Evolutionary conservation across 768 basidiomycete species (phyloP).

Genomic region (Gloeopeniophorella convolvens): DNA sequence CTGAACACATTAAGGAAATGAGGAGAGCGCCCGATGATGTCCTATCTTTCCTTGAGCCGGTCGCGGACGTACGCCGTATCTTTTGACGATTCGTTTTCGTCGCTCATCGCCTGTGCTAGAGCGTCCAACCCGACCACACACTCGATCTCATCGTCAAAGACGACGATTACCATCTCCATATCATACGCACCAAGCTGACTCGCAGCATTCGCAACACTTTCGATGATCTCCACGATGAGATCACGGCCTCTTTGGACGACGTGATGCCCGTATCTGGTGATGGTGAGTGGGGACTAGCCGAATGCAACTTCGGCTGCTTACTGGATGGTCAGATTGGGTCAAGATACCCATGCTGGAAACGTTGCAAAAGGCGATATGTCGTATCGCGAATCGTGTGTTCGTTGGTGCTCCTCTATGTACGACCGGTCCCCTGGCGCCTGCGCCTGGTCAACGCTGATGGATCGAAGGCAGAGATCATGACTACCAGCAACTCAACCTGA

Average conservation of each 20-base stretch:
- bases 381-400: constrained; percentile 30
- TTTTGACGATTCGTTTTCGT: neutral
- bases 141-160: constrained; percentile 24
- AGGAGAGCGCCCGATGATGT: constrained; percentile 42
- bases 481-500: constrained; percentile 27
- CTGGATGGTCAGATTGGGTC: constrained; percentile 24
- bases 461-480: constrained; percentile 27
- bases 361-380: constrained; percentile 25
- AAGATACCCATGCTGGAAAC: constrained; percentile 20
- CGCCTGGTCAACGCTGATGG: neutral
- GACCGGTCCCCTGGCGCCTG: neutral
- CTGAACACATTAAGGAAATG: constrained; percentile 42
- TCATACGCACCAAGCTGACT: constrained; percentile 26
- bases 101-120: constrained; percentile 18
- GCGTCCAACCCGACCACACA: constrained; percentile 32
- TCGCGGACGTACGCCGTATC: constrained; percentile 34
- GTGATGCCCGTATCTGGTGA: constrained; percentile 26
- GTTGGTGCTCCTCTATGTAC: constrained; percentile 31
- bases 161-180: constrained; percentile 22
- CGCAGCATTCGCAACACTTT: constrained; percentile 23
- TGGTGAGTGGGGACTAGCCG: neutral
- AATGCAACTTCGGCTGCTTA: constrained; percentile 24
- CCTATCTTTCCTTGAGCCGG: constrained; percentile 37
- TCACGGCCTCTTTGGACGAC: constrained; percentile 24
- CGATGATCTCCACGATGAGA: constrained; percentile 25